Base-by-base conservation (phyloP, 768 basidiomycete genomes). In the Trametes coccinea region DNA sequence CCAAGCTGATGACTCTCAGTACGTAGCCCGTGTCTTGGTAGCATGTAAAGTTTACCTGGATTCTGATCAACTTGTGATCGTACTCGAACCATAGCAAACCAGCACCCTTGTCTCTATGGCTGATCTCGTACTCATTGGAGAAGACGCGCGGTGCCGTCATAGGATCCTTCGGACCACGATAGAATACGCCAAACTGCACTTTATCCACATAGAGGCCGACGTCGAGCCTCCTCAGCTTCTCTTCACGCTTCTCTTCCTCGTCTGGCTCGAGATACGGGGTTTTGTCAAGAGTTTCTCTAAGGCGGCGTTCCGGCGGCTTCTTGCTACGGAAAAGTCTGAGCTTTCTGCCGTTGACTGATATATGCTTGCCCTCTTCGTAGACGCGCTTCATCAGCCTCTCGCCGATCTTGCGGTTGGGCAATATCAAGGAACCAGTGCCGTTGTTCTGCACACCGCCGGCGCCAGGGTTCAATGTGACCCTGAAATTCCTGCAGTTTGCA, bases 161-260 rank as follows among this genome's bases (percentile, higher is more conserved):
- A 57, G 41, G 59, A 37, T 59, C 58, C 49, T 61, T 48, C 13
- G 66, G 56, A 5, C 61, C 57, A 17, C 79, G 77, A 66, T 82
- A 84, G 69, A 82, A 82, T 34, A 81, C 65, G 27, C 91, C 90
- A 62, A 92, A 86, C 71, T 92, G 90, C 44, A 92, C 75, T 8
- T 76, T 75, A 56, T 82, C 78, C 10, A 92, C 76, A 33, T 86
- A 83, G 27, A 90, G 74, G 10, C 75, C 76, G 6, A 79, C 73
- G 14, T 79, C 70, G 10, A 88, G 75, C 3, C 77, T 71, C 29
- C 71, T 66, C 9, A 84, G 66, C 41, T 75, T 88, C 0, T 70
- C 61, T 48, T 71, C 70, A 11, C 66, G 64, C 17, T 61, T 60
- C 62, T 71, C 72, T 14, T 73, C 74, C 2, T 67, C 61, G 1